phyloP scores from a whole-genome alignment of 805 yeast genomes.

The Lachancea sp. region DNA sequence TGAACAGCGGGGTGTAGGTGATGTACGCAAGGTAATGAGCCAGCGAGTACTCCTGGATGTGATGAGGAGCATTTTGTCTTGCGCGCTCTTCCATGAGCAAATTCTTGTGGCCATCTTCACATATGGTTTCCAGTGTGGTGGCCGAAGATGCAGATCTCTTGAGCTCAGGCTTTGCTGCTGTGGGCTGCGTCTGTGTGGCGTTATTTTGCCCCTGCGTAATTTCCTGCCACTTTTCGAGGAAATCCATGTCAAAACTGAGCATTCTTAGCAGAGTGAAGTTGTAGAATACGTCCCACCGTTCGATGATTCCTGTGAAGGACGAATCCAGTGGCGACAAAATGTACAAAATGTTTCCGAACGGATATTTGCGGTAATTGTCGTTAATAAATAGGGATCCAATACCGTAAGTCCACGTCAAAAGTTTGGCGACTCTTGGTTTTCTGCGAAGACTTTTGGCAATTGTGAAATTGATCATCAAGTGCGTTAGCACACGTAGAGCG shows the following conservation, averaged over 20 bases:
- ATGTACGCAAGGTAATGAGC: constrained; percentile 68
- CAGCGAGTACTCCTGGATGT: constrained; percentile 52
- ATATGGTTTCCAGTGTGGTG: constrained; percentile 15
- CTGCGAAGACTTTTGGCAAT: constrained; percentile 21
- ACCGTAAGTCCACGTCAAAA: constrained; percentile 70
- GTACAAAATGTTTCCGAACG: constrained; percentile 39
- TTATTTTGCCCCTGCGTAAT: constrained; percentile 8
- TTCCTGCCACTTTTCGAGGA: constrained; percentile 38
- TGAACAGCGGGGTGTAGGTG: constrained; percentile 79
- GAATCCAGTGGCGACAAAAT: constrained; percentile 49
- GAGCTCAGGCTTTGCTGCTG: constrained; percentile 15
- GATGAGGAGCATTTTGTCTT: constrained; percentile 59
- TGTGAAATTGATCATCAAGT: constrained; percentile 47
- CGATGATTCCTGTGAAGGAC: constrained; percentile 65
- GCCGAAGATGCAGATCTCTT: constrained; percentile 17
- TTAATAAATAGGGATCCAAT: constrained; percentile 72
- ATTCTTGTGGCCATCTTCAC: constrained; percentile 13
- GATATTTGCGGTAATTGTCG: constrained; percentile 53
- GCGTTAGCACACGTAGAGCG: constrained; percentile 51
- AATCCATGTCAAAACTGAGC: constrained; percentile 79
- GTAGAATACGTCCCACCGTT: constrained; percentile 94
- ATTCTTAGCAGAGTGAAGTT: constrained; percentile 83
- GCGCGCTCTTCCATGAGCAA: constrained; percentile 48
- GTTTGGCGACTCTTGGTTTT: constrained; percentile 35
- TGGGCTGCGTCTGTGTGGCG: not conserved